phyloP scores from a whole-genome alignment of 2,329 filamentous ascomycete genomes.

The Cryphonectria carpinicola region DNA sequence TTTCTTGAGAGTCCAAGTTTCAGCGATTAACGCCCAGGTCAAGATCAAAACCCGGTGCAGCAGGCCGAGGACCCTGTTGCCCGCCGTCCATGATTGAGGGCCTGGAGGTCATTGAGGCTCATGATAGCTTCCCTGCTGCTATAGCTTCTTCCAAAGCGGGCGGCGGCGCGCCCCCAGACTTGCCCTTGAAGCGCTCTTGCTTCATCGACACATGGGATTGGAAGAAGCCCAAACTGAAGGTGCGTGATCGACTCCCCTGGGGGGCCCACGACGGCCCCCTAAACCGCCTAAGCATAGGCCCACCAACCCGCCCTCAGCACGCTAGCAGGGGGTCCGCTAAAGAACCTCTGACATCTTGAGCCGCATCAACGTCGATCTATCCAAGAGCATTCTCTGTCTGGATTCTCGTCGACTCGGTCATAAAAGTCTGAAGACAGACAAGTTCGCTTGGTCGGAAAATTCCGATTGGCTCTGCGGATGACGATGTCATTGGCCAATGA shows the following conservation, averaged over 20 bases:
- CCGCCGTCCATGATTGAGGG: not conserved
- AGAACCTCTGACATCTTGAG: constrained; percentile 35
- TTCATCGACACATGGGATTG: constrained; percentile 41
- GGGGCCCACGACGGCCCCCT: not conserved
- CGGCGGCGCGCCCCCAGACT: not conserved
- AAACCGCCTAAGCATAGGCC: constrained; percentile 1
- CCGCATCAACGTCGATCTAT: constrained; percentile 34
- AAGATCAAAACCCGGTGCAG: not conserved
- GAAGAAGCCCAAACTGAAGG: constrained; percentile 42
- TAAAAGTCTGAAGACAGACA: not conserved
- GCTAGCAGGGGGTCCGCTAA: constrained; percentile 29
- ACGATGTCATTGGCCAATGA: not conserved
- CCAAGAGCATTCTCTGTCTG: not conserved
- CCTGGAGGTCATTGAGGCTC: not conserved
- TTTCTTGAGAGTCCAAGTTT: not conserved
- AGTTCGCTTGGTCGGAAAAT: not conserved
- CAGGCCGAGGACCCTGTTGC: not conserved
- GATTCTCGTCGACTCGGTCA: not conserved
- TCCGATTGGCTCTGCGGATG: not conserved
- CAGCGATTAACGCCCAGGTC: constrained; percentile 14
- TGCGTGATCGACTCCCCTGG: constrained; percentile 38
- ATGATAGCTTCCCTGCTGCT: not conserved
- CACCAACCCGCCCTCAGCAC: constrained; percentile 33
- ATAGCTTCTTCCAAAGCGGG: not conserved
- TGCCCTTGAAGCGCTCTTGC: constrained; percentile 37